Evolutionary conservation across 352 stramenopile species (phyloP).

Genomic region (Phytophthora ohioensis): DNA sequence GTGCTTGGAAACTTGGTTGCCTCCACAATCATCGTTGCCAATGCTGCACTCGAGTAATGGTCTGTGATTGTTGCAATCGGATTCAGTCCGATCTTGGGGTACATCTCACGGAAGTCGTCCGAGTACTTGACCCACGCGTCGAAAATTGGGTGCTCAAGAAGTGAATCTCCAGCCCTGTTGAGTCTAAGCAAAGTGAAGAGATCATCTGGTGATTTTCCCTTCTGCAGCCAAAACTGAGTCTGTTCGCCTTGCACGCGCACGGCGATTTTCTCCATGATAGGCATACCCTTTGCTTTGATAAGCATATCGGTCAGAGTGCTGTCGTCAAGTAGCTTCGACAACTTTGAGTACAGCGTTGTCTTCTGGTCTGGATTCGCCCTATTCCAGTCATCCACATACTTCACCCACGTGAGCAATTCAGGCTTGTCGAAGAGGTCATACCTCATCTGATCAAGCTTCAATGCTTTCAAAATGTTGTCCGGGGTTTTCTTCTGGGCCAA

Average conservation of each 20-base stretch:
- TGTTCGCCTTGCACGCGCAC: constrained; percentile 14
- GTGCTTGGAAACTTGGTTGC: constrained; percentile 9
- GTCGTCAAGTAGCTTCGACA: not conserved
- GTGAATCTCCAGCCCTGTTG: not conserved
- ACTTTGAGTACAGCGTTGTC: constrained; percentile 4
- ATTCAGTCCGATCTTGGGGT: constrained; percentile 4
- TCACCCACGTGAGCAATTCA: constrained; percentile 14
- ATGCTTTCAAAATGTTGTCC: not conserved
- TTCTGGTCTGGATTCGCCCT: constrained; percentile 3
- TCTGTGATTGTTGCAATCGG: constrained; percentile 4
- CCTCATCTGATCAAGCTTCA: constrained; percentile 17
- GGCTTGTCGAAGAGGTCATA: constrained; percentile 14
- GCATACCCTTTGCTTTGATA: constrained; percentile 11
- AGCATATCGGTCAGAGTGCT: constrained; percentile 4
- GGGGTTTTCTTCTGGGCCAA: not conserved
- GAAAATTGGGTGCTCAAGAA: constrained; percentile 15
- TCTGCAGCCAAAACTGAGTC: constrained; percentile 6
- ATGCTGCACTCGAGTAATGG: not conserved
- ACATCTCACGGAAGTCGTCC: constrained; percentile 18
- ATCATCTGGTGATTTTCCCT: not conserved
- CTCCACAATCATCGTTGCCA: constrained; percentile 13
- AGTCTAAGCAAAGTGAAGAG: constrained; percentile 10
- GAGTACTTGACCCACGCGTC: constrained; percentile 10
- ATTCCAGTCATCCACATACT: constrained; percentile 25
- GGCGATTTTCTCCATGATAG: constrained; percentile 15